These are phyloP conservation scores for Salvia rosmarinus DNA, from an alignment of 257 asterid species.

Conservation along the genomic window DNA sequence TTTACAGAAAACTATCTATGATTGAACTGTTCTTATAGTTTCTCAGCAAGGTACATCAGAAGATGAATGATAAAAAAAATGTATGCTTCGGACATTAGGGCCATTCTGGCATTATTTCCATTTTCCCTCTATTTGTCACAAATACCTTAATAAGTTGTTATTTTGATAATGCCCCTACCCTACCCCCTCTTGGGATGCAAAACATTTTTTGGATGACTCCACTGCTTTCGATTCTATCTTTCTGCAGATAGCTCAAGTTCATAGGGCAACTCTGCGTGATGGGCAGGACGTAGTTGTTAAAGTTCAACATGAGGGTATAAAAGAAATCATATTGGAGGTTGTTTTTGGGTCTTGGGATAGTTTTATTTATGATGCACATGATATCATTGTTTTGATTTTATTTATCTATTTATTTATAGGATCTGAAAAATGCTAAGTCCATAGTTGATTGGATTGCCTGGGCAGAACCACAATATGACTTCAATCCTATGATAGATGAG, in stretches of 20 bases:
- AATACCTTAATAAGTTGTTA: neutral
- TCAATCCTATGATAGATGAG: constrained; percentile 95
- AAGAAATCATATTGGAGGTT: constrained; percentile 89
- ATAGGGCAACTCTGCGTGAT: constrained; percentile 83
- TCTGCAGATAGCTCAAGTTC: constrained; percentile 96
- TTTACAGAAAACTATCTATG: neutral
- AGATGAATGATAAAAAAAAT: neutral
- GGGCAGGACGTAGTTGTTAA: constrained; percentile 88
- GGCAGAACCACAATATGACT: constrained; percentile 97
- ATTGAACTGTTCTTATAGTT: constrained; percentile 11
- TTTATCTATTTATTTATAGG: constrained; percentile 50
- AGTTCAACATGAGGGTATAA: constrained; percentile 93
- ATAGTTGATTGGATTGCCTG: constrained; percentile 98
- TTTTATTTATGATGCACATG: constrained; percentile 21
- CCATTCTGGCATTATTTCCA: constrained; percentile 22
- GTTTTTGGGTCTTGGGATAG: constrained; percentile 24
- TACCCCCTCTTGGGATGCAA: neutral
- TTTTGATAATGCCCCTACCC: neutral
- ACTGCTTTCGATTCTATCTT: constrained; percentile 22
- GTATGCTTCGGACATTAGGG: constrained; percentile 3
- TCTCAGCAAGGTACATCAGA: neutral
- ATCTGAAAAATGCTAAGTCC: constrained; percentile 90
- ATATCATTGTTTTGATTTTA: constrained; percentile 27
- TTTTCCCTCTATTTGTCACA: constrained; percentile 1
- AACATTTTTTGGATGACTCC: constrained; percentile 27